A percentile compares a stretch with the other conserved stretches of the same genome.
These are phyloP conservation scores for Carex pumila DNA, from an alignment of 176 grass and related monocot species.

Conservation along the genomic window DNA sequence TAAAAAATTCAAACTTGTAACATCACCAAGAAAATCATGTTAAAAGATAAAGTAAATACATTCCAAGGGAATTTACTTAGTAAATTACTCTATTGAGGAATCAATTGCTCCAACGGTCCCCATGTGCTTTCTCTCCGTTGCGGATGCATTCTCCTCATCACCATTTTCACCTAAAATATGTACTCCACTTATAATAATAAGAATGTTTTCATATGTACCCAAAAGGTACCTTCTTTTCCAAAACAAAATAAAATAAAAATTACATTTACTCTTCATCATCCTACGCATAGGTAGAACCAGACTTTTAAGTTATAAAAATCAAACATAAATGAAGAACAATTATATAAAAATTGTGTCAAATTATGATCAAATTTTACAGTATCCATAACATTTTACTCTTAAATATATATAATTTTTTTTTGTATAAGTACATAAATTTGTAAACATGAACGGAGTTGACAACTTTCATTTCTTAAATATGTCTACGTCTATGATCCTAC, in stretches of 20 bases:
- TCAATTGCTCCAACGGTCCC: constrained; percentile 7
- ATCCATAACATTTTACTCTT: too few relatives aligned
- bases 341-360: too few relatives aligned
- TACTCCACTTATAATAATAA: background rate
- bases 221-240: background rate
- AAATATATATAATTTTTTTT: too few relatives aligned
- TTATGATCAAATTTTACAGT: too few relatives aligned
- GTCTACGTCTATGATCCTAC: too few relatives aligned
- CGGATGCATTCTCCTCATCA: background rate
- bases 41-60: background rate
- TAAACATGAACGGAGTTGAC: too few relatives aligned
- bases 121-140: constrained; percentile 16
- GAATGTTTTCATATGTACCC: background rate
- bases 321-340: too few relatives aligned
- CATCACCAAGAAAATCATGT: background rate
- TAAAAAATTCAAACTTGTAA: background rate
- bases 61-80: background rate
- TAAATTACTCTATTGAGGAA: background rate
- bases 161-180: background rate
- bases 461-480: too few relatives aligned
- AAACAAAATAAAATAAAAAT: background rate
- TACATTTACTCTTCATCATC: background rate
- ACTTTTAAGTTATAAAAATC: too few relatives aligned
- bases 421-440: too few relatives aligned
- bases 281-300: too few relatives aligned